Evolutionary conservation across 1,139 yeast genomes (phyloP).

Genomic region (Suhomyces choctaworum): DNA sequence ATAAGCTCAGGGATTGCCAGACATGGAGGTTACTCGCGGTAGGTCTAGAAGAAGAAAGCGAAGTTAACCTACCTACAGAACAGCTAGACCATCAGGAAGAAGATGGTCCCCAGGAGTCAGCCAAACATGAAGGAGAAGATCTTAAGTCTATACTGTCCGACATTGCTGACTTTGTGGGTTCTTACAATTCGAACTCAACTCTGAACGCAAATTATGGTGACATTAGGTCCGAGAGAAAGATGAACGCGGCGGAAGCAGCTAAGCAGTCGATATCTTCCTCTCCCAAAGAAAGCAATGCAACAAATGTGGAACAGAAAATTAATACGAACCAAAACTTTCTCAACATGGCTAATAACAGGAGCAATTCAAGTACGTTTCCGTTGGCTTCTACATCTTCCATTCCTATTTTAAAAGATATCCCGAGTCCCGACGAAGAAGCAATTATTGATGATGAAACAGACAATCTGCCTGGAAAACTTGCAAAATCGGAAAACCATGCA

Average conservation of each 20-base stretch:
- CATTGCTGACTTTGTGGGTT: conserved; percentile 44
- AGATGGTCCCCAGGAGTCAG: not conserved
- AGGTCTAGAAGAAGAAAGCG: conserved; percentile 52
- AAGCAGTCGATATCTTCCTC: conserved; percentile 6
- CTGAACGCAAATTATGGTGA: conserved; percentile 44
- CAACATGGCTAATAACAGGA: conserved; percentile 26
- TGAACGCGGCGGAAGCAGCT: conserved; percentile 4
- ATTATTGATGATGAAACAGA: conserved; percentile 23
- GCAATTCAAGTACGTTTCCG: conserved; percentile 14
- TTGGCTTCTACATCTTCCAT: conserved; percentile 2
- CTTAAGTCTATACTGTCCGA: conserved; percentile 41
- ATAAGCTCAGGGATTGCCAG: conserved; percentile 59
- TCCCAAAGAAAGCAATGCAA: conserved; percentile 7
- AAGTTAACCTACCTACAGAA: not conserved
- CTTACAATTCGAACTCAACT: conserved; percentile 47
- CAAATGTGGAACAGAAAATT: conserved; percentile 13
- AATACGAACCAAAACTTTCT: conserved; percentile 25
- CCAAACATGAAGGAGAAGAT: conserved; percentile 18
- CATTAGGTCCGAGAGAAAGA: conserved; percentile 7
- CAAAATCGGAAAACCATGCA: not conserved
- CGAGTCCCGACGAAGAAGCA: conserved; percentile 31
- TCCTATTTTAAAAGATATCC: too few species aligned
- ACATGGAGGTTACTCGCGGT: conserved; percentile 68
- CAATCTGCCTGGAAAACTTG: conserved; percentile 1
- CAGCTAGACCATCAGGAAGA: not conserved